Percentiles rank a stretch among this genome's conserved stretches.
Conservation (phyloP, 1,284 basidiomycete genomes). For the Chalciporus sp. region DNA sequence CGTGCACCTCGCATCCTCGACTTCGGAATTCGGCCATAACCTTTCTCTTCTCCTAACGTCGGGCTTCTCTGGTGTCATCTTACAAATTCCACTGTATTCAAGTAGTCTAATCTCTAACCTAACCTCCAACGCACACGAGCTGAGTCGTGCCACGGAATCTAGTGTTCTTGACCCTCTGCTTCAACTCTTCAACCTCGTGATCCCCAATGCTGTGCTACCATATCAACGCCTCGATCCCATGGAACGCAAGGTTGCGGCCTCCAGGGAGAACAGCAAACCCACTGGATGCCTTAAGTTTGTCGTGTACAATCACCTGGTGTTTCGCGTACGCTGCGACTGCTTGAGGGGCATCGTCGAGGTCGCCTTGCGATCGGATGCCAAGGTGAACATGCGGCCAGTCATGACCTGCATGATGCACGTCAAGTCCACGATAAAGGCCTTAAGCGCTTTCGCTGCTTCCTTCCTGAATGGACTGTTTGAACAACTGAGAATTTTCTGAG, state of each 20-base stretch:
- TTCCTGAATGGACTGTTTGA: constrained; percentile 1
- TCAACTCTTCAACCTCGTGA: constrained; percentile 3
- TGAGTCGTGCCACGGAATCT: no score
- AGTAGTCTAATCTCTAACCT: no score
- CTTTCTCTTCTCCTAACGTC: no score
- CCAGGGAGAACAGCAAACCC: background rate
- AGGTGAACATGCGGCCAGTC: no score
- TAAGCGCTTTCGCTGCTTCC: constrained; percentile 16
- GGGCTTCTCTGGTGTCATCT: no score
- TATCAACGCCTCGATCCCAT: constrained; percentile 13
- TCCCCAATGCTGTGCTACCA: constrained; percentile 15
- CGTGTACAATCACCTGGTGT: background rate
- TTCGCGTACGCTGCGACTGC: constrained; percentile 2
- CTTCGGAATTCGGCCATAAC: no score
- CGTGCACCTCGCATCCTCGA: no score
- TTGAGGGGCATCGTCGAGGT: background rate
- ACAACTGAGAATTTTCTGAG: no score
- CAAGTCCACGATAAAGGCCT: constrained; percentile 27
- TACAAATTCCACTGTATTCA: no score
- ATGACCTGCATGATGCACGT: constrained; percentile 26
- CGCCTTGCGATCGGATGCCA: background rate
- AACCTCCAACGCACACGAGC: no score
- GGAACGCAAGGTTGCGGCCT: constrained; percentile 9
- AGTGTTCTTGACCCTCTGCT: background rate
- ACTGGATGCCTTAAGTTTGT: background rate